Percentiles rank a stretch among this genome's conserved stretches.
Evolutionary conservation across 2,329 filamentous ascomycete genomes (phyloP).

Genomic region (Acephala macrosclerotiorum): DNA sequence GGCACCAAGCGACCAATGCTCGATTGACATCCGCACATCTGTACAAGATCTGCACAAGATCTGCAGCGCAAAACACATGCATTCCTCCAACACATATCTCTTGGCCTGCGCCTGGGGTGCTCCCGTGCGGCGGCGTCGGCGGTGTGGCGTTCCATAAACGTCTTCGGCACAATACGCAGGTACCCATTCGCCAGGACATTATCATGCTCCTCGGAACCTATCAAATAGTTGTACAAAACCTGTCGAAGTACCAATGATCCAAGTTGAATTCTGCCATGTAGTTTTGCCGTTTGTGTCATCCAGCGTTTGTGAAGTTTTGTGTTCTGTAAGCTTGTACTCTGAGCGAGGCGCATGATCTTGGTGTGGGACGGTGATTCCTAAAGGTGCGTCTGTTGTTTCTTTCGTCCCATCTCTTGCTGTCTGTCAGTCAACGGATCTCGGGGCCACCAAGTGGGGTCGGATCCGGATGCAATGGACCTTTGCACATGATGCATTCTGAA

Average conservation of each 20-base stretch:
- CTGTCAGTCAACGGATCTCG: neutral
- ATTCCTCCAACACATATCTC: neutral
- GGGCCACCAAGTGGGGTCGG: neutral
- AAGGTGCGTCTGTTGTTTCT: neutral
- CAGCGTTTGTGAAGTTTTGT: neutral
- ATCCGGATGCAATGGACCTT: neutral
- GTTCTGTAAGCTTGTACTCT: neutral
- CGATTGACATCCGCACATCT: neutral
- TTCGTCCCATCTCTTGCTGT: neutral
- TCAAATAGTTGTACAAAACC: neutral
- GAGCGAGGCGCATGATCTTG: neutral
- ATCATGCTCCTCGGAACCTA: neutral
- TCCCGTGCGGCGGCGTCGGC: neutral
- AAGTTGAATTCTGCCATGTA: neutral
- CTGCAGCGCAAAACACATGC: neutral
- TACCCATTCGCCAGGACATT: neutral
- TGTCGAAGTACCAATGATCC: neutral
- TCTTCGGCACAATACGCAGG: constrained; percentile 4
- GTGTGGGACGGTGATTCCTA: neutral
- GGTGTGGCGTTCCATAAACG: neutral
- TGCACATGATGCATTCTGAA: neutral
- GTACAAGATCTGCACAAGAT: neutral
- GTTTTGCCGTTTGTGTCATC: neutral
- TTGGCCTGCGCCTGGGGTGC: neutral
- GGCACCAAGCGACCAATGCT: neutral